Percentiles rank a stretch among this genome's conserved stretches.
These are phyloP conservation scores for Candida tibetensis DNA, from an alignment of 805 yeast genomes.

Conservation along the genomic window DNA sequence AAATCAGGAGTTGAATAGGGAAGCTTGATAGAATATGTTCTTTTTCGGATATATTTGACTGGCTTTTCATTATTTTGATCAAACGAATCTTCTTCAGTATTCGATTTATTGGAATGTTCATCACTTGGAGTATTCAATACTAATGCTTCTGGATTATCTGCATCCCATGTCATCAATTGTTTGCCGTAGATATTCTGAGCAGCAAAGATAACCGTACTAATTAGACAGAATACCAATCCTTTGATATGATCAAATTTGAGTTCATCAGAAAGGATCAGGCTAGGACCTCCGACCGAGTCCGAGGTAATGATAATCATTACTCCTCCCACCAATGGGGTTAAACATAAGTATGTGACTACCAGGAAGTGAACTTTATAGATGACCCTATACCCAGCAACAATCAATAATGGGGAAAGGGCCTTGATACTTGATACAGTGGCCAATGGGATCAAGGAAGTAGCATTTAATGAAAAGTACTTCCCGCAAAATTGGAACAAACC, in stretches of 20 bases:
- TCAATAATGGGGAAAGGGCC: slow-evolving; percentile 61
- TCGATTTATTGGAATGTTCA: background rate
- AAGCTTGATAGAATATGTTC: slow-evolving; percentile 19
- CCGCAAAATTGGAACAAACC: slow-evolving; percentile 67
- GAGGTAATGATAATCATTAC: slow-evolving; percentile 47
- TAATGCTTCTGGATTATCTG: slow-evolving; percentile 23
- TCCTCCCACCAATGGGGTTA: slow-evolving; percentile 52
- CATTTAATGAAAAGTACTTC: slow-evolving; percentile 58
- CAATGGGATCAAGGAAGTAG: slow-evolving; percentile 62
- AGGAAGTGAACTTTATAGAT: slow-evolving; percentile 52
- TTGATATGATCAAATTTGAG: slow-evolving; percentile 36
- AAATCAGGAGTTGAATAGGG: slow-evolving; percentile 37
- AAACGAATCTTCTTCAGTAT: slow-evolving; percentile 3
- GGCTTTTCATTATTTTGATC: background rate
- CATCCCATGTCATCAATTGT: slow-evolving; percentile 62
- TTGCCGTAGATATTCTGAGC: slow-evolving; percentile 86
- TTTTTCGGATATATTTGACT: slow-evolving; percentile 17
- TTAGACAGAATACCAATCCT: slow-evolving; percentile 68
- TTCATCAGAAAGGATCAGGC: slow-evolving; percentile 9
- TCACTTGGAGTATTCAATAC: slow-evolving; percentile 22
- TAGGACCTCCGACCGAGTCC: slow-evolving; percentile 17
- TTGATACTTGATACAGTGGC: slow-evolving; percentile 72
- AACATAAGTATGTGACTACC: slow-evolving; percentile 47
- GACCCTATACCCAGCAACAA: slow-evolving; percentile 54
- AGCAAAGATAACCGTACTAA: slow-evolving; percentile 74